phyloP scores from a whole-genome alignment of 257 asterid species.

The Lantana camara region DNA sequence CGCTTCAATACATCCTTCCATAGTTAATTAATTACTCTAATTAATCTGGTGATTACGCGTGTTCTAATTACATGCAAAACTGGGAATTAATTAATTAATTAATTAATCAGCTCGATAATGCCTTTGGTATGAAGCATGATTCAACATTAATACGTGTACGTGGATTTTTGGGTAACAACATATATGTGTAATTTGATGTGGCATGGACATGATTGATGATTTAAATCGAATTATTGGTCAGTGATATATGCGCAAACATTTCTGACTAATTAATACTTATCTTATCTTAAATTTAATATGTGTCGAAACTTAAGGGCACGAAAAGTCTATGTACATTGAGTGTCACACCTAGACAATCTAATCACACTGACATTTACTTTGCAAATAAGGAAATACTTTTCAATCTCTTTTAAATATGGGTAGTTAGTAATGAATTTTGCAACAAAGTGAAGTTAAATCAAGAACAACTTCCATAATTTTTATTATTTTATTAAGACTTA shows the following conservation, averaged over 20 bases:
- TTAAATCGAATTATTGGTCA: slow-evolving; percentile 11
- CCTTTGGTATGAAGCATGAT: background rate
- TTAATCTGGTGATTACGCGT: slow-evolving; percentile 25
- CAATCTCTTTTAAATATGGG: no score
- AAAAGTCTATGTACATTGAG: background rate
- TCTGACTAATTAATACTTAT: background rate
- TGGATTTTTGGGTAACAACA: background rate
- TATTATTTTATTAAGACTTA: no score
- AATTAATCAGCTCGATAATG: slow-evolving; percentile 2
- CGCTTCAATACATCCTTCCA: slow-evolving; percentile 19
- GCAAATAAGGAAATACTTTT: no score
- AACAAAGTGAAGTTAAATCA: no score
- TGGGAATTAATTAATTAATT: background rate
- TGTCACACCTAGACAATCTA: background rate
- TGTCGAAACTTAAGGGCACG: background rate
- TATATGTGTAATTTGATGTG: no score
- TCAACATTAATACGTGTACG: background rate
- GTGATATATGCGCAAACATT: background rate
- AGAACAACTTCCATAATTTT: no score
- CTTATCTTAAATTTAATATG: slow-evolving; percentile 15
- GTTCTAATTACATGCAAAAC: background rate
- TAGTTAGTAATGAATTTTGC: no score
- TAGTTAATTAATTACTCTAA: slow-evolving; percentile 22
- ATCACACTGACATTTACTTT: no score
- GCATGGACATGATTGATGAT: background rate